These are phyloP conservation scores for Arbutus unedo DNA, from an alignment of 148 eudicot species.

Conservation along the genomic window DNA sequence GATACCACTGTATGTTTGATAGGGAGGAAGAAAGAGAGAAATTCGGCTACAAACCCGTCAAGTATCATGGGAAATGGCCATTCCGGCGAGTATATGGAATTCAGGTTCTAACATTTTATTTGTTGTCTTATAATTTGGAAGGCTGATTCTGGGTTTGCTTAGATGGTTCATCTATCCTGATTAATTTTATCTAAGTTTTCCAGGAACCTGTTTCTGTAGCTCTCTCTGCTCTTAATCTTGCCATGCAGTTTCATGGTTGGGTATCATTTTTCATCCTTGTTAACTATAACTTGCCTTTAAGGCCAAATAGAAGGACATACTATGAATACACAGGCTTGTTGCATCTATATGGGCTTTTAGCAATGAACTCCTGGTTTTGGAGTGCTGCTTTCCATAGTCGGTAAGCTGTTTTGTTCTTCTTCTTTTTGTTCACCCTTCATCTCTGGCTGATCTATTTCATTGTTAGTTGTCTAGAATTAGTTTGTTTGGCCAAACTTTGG, in stretches of 20 bases:
- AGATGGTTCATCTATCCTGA: slow-evolving; percentile 3
- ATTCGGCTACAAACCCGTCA: slow-evolving; percentile 65
- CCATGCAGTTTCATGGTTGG: slow-evolving; percentile 96
- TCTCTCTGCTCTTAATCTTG: slow-evolving; percentile 83
- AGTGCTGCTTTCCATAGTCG: slow-evolving; percentile 80
- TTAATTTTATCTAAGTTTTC: not conserved
- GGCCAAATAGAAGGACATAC: slow-evolving; percentile 51
- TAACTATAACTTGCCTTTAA: slow-evolving; percentile 73
- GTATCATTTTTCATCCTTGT: slow-evolving; percentile 88
- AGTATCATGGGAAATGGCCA: slow-evolving; percentile 97
- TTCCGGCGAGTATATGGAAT: slow-evolving; percentile 77
- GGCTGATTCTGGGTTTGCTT: not conserved
- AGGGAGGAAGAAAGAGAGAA: slow-evolving; percentile 77
- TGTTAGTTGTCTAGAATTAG: not conserved
- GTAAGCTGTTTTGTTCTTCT: slow-evolving; percentile 37
- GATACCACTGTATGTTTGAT: slow-evolving; percentile 78
- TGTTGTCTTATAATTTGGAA: not conserved
- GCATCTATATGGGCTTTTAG: slow-evolving; percentile 78
- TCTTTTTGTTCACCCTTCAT: not conserved
- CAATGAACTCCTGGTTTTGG: slow-evolving; percentile 95
- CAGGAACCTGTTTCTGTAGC: slow-evolving; percentile 98
- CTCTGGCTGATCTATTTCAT: not conserved
- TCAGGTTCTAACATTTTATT: slow-evolving; percentile 46
- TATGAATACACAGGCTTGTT: slow-evolving; percentile 82
- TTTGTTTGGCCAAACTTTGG: not conserved